Conservation (phyloP, 345 rosid species). For the Litchi chinensis region DNA sequence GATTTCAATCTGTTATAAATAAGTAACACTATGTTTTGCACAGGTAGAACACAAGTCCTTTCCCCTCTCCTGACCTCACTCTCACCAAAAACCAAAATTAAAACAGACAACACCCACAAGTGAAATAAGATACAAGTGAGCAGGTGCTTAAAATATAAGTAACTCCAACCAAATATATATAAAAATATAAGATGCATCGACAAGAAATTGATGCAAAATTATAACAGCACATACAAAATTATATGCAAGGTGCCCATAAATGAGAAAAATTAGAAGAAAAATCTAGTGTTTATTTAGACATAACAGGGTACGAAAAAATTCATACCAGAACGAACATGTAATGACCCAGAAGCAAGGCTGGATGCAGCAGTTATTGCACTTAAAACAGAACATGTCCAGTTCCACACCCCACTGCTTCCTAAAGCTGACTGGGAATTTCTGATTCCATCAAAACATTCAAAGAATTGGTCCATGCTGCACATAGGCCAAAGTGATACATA, state of each 20-base stretch:
- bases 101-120: not conserved
- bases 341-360: slow-evolving; percentile 95
- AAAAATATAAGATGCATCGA: not conserved
- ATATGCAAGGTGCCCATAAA: not conserved
- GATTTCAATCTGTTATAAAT: not conserved
- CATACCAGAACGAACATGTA: slow-evolving; percentile 81
- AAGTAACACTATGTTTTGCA: not conserved
- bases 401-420: slow-evolving; percentile 95
- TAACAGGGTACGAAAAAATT: slow-evolving; percentile 18
- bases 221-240: not conserved
- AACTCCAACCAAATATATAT: not conserved
- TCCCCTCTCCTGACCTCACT: not conserved
- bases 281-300: slow-evolving; percentile 12
- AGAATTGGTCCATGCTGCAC: slow-evolving; percentile 90
- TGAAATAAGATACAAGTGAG: not conserved
- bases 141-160: not conserved
- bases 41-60: not conserved
- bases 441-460: slow-evolving; percentile 93
- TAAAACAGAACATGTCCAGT: slow-evolving; percentile 95
- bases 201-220: not conserved
- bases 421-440: slow-evolving; percentile 82
- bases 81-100: not conserved
- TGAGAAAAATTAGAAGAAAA: not conserved
- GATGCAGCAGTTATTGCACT: slow-evolving; percentile 97
- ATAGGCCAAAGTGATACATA: slow-evolving; percentile 7